Percentiles rank a stretch among this genome's conserved stretches.
These are phyloP conservation scores for Tremella fuciformis DNA, from an alignment of 768 basidiomycete genomes.

Conservation along the genomic window DNA sequence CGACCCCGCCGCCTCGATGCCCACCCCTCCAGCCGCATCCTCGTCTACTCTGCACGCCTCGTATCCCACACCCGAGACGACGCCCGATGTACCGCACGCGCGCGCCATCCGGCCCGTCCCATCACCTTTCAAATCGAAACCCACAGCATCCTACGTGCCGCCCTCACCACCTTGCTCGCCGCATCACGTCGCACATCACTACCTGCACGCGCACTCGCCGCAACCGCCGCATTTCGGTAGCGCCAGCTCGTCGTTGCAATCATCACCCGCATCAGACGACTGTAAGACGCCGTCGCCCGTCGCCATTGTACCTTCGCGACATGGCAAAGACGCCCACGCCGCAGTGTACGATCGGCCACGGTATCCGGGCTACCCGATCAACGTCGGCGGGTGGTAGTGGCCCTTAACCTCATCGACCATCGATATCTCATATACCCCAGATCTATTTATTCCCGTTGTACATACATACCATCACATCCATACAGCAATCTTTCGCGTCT, in stretches of 20 bases:
- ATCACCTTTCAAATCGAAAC: conserved; percentile 33
- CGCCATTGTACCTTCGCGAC: conserved; percentile 23
- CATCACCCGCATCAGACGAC: conserved; percentile 45
- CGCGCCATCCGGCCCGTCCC: conserved; percentile 43
- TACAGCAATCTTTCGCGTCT: no score
- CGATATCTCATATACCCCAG: not conserved
- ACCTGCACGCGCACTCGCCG: conserved; percentile 24
- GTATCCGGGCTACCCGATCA: conserved; percentile 5
- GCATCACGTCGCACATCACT: conserved; percentile 7
- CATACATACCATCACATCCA: not conserved
- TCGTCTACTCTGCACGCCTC: not conserved
- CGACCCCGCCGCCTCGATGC: conserved; percentile 8
- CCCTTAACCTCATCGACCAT: not conserved
- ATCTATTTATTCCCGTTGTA: conserved; percentile 2
- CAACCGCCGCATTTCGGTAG: conserved; percentile 34
- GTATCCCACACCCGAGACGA: conserved; percentile 43
- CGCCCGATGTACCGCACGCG: conserved; percentile 31
- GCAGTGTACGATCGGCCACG: not conserved
- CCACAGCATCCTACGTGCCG: conserved; percentile 16
- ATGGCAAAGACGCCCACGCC: conserved; percentile 4
- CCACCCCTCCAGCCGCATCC: conserved; percentile 1
- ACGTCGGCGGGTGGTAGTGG: conserved; percentile 3
- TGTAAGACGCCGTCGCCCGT: conserved; percentile 47
- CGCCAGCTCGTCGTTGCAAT: conserved; percentile 40
- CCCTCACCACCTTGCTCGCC: conserved; percentile 43